Base-by-base conservation (phyloP, 1,284 basidiomycete genomes). In the Xerocomus nothofagi region DNA sequence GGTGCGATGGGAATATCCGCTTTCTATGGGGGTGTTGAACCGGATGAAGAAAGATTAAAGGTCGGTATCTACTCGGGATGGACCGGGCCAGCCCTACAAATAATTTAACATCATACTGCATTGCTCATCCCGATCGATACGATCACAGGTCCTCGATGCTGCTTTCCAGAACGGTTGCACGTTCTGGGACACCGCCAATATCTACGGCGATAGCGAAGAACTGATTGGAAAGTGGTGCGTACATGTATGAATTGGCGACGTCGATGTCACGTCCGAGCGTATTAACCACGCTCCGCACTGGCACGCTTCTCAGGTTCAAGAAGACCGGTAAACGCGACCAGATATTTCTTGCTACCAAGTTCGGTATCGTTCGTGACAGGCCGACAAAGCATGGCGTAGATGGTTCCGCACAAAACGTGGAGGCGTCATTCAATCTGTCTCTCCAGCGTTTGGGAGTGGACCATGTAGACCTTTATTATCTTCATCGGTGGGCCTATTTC, bases 261-360 rank as follows among this genome's bases (percentile, higher is more conserved):
- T 37, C 10, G 2, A 2, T 6, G n/a, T 9, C 27, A 14, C 1
- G 5, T 2, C 32, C 18, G 14, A 31, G 6, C 7, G n/a, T n/a
- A 9, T 26, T 17, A 26, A 21, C 21, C 4, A 10, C 6, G 20
- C 10, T 6, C 7, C 0, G 5, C 17, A 26, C 11, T 18, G n/a
- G n/a, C n/a, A n/a, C 3, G 1, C 14, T 24, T 34, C 18, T 8
- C 41, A 70, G 71, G 72, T 68, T 74, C 57, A 67, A 67, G 45
- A 60, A 54, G 34, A 69, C 60, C 3, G 72, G 71, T 4, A 71
- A 72, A 58, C 65, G 72, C 7, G 54, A 66, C 39, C 61, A 75
- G 37, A 71, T 78, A 33, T 78, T 78, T 62, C 68, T 78, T 3
- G 74, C 72, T 0, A 77, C 76, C 46, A 78, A 77, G 58, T 74